Conservation (phyloP, 441 rosid genomes). For the Breynia disticha region DNA sequence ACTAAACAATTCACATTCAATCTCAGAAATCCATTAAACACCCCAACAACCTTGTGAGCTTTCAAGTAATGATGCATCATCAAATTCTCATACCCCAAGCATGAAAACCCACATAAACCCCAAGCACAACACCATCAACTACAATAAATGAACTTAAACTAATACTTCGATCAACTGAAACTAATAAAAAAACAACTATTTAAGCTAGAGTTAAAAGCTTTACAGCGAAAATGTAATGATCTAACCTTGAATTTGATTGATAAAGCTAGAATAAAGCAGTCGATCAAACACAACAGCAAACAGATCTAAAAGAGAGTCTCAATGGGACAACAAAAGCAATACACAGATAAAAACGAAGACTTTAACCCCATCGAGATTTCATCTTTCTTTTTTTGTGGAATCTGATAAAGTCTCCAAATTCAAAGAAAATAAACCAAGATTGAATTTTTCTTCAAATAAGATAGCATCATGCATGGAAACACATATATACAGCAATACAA, state of each 20-base stretch:
- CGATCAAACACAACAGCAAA: conserved; percentile 49
- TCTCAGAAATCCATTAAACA: conserved; percentile 42
- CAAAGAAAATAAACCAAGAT: conserved; percentile 23
- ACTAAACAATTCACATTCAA: conserved; percentile 35
- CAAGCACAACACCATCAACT: conserved; percentile 16
- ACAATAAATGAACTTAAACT: conserved; percentile 7
- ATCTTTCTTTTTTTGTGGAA: conserved; percentile 20
- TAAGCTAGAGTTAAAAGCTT: conserved; percentile 8
- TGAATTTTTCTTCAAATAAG: conserved; percentile 24
- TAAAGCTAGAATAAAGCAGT: conserved; percentile 34
- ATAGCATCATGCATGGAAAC: conserved; percentile 39
- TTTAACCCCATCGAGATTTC: conserved; percentile 29
- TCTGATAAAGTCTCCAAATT: conserved; percentile 52
- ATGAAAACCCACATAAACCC: conserved; percentile 18
- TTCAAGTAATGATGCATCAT: conserved; percentile 48
- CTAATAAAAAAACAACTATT: not conserved
- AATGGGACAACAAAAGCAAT: conserved; percentile 40
- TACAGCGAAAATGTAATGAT: conserved; percentile 33
- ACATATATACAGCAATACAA: not conserved
- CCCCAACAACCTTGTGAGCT: conserved; percentile 49
- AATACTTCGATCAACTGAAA: conserved; percentile 9
- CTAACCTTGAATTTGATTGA: conserved; percentile 44
- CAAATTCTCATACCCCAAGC: conserved; percentile 35
- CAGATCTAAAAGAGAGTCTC: conserved; percentile 48
- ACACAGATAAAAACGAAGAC: conserved; percentile 41